phyloP scores from a whole-genome alignment of 768 basidiomycete genomes.

The Mycena crocata region DNA sequence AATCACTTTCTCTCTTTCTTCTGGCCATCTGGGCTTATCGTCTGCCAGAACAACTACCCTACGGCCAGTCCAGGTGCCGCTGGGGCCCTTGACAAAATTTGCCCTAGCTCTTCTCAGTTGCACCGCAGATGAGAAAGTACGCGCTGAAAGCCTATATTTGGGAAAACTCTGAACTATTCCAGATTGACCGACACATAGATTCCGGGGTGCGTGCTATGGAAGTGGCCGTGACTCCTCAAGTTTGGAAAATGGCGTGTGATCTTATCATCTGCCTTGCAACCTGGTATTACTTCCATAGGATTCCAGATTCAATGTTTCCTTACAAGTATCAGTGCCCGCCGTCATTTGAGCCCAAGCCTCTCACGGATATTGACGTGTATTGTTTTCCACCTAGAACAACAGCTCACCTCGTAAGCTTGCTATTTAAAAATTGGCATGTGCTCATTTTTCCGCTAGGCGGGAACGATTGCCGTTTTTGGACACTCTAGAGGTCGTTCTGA shows the following conservation, averaged over 20 bases:
- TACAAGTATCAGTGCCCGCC: slow-evolving; percentile 55
- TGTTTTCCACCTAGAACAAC: slow-evolving; percentile 72
- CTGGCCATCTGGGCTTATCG: neutral
- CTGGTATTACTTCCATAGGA: slow-evolving; percentile 50
- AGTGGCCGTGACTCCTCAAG: slow-evolving; percentile 57
- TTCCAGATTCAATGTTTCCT: neutral
- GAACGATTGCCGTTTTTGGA: slow-evolving; percentile 59
- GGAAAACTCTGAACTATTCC: neutral
- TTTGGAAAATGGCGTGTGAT: slow-evolving; percentile 66
- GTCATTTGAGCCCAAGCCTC: slow-evolving; percentile 66
- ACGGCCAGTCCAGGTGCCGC: slow-evolving; percentile 75
- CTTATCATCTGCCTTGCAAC: slow-evolving; percentile 61
- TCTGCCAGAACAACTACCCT: slow-evolving; percentile 60
- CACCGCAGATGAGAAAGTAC: slow-evolving; percentile 60
- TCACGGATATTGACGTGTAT: slow-evolving; percentile 65
- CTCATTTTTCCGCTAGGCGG: slow-evolving; percentile 38
- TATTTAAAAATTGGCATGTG: slow-evolving; percentile 2
- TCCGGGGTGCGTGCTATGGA: slow-evolving; percentile 66
- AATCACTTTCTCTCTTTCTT: neutral
- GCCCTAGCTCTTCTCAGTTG: slow-evolving; percentile 61
- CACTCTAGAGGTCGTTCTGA: slow-evolving; percentile 56
- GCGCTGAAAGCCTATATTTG: neutral
- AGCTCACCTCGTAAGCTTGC: slow-evolving; percentile 56
- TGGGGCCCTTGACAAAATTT: slow-evolving; percentile 71
- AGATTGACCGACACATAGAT: slow-evolving; percentile 66